Percentiles rank a stretch among this genome's conserved stretches.
phyloP scores from a whole-genome alignment of 345 rosid genomes.

The Rhodomyrtus tomentosa region DNA sequence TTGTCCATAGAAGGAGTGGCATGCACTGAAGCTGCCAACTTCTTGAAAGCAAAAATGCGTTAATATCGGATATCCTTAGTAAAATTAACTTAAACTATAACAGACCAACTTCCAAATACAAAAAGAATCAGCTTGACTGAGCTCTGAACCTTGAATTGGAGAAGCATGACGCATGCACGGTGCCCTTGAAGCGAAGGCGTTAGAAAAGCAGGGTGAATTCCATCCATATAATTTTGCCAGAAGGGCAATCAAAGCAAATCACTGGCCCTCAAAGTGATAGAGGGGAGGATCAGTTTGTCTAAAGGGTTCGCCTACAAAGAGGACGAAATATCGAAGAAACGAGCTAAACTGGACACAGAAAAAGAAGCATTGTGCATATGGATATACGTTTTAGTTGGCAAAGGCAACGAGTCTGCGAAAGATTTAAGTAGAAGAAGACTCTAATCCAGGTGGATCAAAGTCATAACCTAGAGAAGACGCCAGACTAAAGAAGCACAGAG shows the following conservation, averaged over 20 bases:
- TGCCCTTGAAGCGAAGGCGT: not conserved
- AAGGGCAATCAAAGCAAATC: too few species aligned
- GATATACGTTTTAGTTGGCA: not conserved
- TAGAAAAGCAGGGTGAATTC: not conserved
- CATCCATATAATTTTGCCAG: not conserved
- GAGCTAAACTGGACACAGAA: not conserved
- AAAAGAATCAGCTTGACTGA: not conserved
- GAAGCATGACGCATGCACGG: not conserved
- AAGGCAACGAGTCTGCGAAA: not conserved
- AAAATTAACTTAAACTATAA: not conserved
- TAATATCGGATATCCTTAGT: not conserved
- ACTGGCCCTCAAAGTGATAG: not conserved
- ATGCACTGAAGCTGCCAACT: not conserved
- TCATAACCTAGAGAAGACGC: not conserved
- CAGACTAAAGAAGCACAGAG: not conserved
- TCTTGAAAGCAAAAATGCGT: not conserved
- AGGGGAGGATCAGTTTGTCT: not conserved
- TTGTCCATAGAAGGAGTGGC: not conserved
- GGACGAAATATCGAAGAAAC: not conserved
- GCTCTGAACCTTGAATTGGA: not conserved
- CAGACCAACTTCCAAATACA: not conserved
- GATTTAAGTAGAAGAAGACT: not conserved
- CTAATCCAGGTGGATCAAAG: not conserved
- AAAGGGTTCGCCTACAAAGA: not conserved
- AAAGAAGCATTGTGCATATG: not conserved